Conservation (phyloP, 2,329 filamentous ascomycete species). For the Metarhizium robertsii region DNA sequence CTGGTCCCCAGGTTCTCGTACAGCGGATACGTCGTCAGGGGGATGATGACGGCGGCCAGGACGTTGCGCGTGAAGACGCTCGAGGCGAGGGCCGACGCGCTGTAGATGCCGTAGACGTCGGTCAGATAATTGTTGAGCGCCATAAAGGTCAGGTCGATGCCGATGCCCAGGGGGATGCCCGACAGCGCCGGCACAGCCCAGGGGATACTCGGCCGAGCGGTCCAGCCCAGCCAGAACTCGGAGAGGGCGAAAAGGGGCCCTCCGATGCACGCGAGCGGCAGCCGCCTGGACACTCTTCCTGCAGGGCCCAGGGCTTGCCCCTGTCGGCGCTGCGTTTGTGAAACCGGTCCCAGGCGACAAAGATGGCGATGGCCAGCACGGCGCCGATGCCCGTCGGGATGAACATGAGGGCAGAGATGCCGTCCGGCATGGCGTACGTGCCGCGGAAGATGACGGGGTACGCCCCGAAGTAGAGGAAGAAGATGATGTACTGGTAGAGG, state of each 20-base stretch:
- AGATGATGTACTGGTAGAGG: conserved; percentile 44
- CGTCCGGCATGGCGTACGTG: conserved; percentile 5
- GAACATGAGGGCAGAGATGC: conserved; percentile 5
- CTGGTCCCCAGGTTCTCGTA: conserved; percentile 4
- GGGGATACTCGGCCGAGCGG: conserved; percentile 4
- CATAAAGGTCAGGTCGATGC: conserved; percentile 7
- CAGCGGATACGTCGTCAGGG: conserved; percentile 6
- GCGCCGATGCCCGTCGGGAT: conserved; percentile 7
- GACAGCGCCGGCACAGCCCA: conserved; percentile 10
- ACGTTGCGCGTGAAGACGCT: conserved; percentile 9
- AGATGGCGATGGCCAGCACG: conserved; percentile 5
- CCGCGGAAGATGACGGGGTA: conserved; percentile 28
- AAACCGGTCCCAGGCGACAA: conserved; percentile 1
- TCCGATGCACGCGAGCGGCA: conserved; percentile 47
- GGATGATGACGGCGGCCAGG: conserved; percentile 9
- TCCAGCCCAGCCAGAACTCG: conserved; percentile 13
- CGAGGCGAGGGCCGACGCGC: conserved; percentile 13
- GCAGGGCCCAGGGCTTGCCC: conserved; percentile 31
- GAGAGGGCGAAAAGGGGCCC: conserved; percentile 26
- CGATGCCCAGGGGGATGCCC: conserved; percentile 6
- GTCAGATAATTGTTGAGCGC: conserved; percentile 8
- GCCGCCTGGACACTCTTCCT: conserved; percentile 42
- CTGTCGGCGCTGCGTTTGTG: neutral
- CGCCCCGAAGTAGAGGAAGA: conserved; percentile 53
- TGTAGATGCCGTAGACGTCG: conserved; percentile 7